phyloP scores from a whole-genome alignment of 2,329 filamentous ascomycete genomes.

The Verticillium zaregamsianum region DNA sequence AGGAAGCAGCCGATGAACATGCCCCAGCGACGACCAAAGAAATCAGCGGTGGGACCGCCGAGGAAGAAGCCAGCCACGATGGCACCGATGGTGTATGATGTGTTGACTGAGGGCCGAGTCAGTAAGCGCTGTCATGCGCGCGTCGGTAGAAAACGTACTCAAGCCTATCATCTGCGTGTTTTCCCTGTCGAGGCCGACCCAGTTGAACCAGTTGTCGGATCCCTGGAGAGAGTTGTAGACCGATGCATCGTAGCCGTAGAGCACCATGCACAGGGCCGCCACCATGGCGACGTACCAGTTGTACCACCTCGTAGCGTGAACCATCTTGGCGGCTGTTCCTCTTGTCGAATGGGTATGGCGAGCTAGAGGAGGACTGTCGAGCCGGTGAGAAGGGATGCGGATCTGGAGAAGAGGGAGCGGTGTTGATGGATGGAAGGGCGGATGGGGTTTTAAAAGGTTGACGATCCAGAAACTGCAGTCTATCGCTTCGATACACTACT shows the following conservation, averaged over 20 bases:
- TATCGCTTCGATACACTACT: background rate
- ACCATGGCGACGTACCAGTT: conserved; percentile 47
- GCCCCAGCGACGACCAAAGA: conserved; percentile 56
- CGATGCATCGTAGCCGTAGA: conserved; percentile 71
- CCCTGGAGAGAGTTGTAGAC: conserved; percentile 71
- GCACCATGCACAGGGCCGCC: conserved; percentile 69
- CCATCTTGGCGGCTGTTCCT: conserved; percentile 24
- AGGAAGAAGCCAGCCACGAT: conserved; percentile 68
- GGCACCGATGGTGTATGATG: conserved; percentile 66
- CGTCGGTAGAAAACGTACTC: conserved; percentile 11
- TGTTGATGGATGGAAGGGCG: background rate
- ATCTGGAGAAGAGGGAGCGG: background rate
- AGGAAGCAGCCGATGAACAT: conserved; percentile 62
- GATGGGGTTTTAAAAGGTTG: conserved; percentile 2
- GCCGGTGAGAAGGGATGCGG: background rate
- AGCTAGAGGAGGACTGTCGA: background rate
- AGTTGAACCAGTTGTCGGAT: conserved; percentile 61
- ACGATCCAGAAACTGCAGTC: conserved; percentile 1
- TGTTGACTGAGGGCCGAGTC: conserved; percentile 45
- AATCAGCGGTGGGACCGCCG: conserved; percentile 60
- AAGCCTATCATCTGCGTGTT: conserved; percentile 41
- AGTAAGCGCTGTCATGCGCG: background rate
- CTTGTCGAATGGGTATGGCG: background rate
- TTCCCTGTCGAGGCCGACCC: conserved; percentile 50
- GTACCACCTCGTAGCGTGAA: conserved; percentile 33